These are phyloP conservation scores for Waltergamsia citrina DNA, from an alignment of 2,329 filamentous ascomycete genomes.

Conservation along the genomic window DNA sequence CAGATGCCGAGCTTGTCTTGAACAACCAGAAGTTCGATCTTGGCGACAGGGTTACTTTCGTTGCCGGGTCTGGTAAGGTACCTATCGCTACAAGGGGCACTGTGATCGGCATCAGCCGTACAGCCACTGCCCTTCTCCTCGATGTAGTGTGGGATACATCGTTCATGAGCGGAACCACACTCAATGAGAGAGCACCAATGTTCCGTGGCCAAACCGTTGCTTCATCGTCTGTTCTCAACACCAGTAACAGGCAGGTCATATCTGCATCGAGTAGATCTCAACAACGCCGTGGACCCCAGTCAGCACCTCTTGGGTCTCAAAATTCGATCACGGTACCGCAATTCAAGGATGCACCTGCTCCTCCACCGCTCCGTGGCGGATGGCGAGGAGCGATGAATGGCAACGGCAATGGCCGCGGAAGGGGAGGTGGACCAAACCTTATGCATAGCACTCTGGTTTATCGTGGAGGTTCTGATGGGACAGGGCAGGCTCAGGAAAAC, in stretches of 20 bases:
- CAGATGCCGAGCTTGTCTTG: slow-evolving; percentile 88
- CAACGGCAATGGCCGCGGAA: slow-evolving; percentile 16
- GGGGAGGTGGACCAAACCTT: slow-evolving; percentile 30
- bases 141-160: slow-evolving; percentile 90
- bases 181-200: slow-evolving; percentile 80
- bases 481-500: slow-evolving; percentile 10
- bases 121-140: slow-evolving; percentile 69
- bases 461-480: slow-evolving; percentile 25
- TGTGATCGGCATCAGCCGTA: slow-evolving; percentile 89
- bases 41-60: slow-evolving; percentile 88
- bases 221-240: slow-evolving; percentile 79
- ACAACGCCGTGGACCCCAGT: slow-evolving; percentile 33
- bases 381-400: slow-evolving; percentile 50
- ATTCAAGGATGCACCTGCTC: slow-evolving; percentile 45
- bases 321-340: slow-evolving; percentile 52
- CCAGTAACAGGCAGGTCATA: slow-evolving; percentile 73
- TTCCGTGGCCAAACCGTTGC: slow-evolving; percentile 93
- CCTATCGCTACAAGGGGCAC: slow-evolving; percentile 88
- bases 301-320: slow-evolving; percentile 39
- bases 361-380: slow-evolving; percentile 42
- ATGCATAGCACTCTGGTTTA: slow-evolving; percentile 45
- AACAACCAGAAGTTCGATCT: slow-evolving; percentile 75
- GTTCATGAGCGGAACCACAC: slow-evolving; percentile 94
- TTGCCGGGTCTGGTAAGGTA: slow-evolving; percentile 86
- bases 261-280: slow-evolving; percentile 45